These are phyloP conservation scores for Candida sonorensis DNA, from an alignment of 805 yeast genomes.

Conservation along the genomic window DNA sequence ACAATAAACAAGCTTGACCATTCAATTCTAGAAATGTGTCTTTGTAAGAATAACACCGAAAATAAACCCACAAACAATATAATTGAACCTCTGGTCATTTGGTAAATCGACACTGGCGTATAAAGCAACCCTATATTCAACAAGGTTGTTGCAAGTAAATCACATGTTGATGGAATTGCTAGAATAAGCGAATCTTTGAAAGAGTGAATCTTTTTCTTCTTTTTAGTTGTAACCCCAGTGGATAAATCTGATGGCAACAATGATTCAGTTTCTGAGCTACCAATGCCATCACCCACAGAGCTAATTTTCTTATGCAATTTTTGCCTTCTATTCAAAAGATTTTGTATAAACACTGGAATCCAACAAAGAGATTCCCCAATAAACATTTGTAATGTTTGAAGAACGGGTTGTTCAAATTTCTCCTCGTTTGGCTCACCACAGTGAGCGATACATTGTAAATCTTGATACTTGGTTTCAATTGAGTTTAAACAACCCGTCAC, in stretches of 20 bases:
- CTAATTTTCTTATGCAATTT: too few relatives aligned
- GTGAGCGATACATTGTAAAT: slow-evolving; percentile 58
- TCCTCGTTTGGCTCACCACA: slow-evolving; percentile 42
- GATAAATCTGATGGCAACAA: not conserved
- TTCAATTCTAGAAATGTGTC: slow-evolving; percentile 50
- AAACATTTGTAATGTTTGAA: slow-evolving; percentile 79
- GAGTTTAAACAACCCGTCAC: slow-evolving; percentile 70
- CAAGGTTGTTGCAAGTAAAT: slow-evolving; percentile 65
- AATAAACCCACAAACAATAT: slow-evolving; percentile 71
- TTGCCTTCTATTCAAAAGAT: not conserved
- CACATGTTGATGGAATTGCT: slow-evolving; percentile 64
- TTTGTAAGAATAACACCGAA: slow-evolving; percentile 55
- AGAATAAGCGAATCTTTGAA: slow-evolving; percentile 29
- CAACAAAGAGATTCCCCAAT: slow-evolving; percentile 53
- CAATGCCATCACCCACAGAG: too few relatives aligned
- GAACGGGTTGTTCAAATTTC: slow-evolving; percentile 67
- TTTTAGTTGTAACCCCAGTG: not conserved
- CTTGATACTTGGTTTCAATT: slow-evolving; percentile 67
- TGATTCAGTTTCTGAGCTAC: not conserved
- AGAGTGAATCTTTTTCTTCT: slow-evolving; percentile 9
- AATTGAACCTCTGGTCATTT: slow-evolving; percentile 78
- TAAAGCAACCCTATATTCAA: slow-evolving; percentile 69
- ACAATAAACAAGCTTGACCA: slow-evolving; percentile 66
- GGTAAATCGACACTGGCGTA: slow-evolving; percentile 75
- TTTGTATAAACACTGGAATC: slow-evolving; percentile 24